Conservation (phyloP, 2,329 filamentous ascomycete species). For the Sarocladium strictum region DNA sequence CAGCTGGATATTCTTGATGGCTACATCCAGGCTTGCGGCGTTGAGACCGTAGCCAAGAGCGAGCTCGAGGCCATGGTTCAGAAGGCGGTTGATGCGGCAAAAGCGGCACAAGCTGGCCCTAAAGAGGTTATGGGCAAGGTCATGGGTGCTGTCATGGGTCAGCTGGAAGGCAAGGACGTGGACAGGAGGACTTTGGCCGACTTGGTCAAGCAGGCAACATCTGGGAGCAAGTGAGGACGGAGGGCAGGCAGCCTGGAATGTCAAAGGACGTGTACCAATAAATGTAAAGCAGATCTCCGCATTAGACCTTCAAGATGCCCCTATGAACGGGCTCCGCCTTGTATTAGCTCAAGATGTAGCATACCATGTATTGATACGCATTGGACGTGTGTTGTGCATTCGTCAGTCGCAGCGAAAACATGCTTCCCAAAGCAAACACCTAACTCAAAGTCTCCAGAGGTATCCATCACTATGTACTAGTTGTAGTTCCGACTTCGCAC, state of each 20-base stretch:
- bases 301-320: too few species aligned
- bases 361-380: neutral
- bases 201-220: constrained; percentile 48
- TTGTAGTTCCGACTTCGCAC: neutral
- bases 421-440: too few species aligned
- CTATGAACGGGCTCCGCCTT: too few species aligned
- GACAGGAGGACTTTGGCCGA: constrained; percentile 56
- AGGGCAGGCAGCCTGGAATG: neutral
- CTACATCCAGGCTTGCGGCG: constrained; percentile 54
- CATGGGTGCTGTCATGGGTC: constrained; percentile 53
- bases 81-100: constrained; percentile 44
- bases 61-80: constrained; percentile 51
- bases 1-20: constrained; percentile 61
- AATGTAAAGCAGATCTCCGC: too few species aligned
- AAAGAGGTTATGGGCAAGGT: constrained; percentile 53
- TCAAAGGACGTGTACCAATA: too few species aligned
- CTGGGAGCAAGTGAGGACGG: constrained; percentile 16
- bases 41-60: constrained; percentile 51
- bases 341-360: neutral
- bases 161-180: constrained; percentile 57
- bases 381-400: neutral
- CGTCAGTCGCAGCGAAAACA: too few species aligned
- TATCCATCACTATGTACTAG: neutral
- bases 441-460: too few species aligned
- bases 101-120: constrained; percentile 34